Percentiles rank a stretch among this genome's conserved stretches.
phyloP scores from a whole-genome alignment of 2,329 filamentous ascomycete species.

The Pyrenophora seminiperda region DNA sequence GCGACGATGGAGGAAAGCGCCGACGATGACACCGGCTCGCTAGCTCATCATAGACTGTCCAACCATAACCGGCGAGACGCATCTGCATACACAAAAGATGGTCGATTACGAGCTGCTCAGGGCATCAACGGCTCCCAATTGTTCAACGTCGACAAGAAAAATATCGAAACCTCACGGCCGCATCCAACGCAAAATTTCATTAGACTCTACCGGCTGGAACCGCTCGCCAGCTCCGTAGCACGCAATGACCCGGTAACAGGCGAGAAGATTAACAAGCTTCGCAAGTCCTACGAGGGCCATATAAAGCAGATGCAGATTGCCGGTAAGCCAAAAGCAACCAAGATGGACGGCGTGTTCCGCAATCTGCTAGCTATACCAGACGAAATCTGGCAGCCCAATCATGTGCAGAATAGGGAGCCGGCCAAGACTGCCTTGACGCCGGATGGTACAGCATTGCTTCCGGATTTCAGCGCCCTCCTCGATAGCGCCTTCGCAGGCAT shows the following conservation, averaged over 20 bases:
- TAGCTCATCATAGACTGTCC: conserved; percentile 49
- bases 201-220: conserved; percentile 61
- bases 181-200: conserved; percentile 64
- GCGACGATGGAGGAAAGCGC: conserved; percentile 48
- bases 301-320: conserved; percentile 56
- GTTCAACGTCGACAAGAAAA: conserved; percentile 45
- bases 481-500: conserved; percentile 50
- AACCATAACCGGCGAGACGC: conserved; percentile 54
- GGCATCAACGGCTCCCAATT: conserved; percentile 39
- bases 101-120: conserved; percentile 36
- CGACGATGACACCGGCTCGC: conserved; percentile 35
- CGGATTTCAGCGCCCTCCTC: conserved; percentile 43
- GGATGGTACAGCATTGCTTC: conserved; percentile 33
- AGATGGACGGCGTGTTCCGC: conserved; percentile 46
- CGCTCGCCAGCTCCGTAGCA: conserved; percentile 63
- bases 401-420: conserved; percentile 50
- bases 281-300: conserved; percentile 62
- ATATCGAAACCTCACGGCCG: conserved; percentile 56
- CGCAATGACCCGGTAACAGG: conserved; percentile 65
- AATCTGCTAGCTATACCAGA: conserved; percentile 48
- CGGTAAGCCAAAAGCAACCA: conserved; percentile 55
- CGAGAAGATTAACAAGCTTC: conserved; percentile 67
- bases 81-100: conserved; percentile 32
- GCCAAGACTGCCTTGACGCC: conserved; percentile 34
- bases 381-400: conserved; percentile 48